Evolutionary conservation across 768 basidiomycete species (phyloP).

Genomic region (Russula sp.): DNA sequence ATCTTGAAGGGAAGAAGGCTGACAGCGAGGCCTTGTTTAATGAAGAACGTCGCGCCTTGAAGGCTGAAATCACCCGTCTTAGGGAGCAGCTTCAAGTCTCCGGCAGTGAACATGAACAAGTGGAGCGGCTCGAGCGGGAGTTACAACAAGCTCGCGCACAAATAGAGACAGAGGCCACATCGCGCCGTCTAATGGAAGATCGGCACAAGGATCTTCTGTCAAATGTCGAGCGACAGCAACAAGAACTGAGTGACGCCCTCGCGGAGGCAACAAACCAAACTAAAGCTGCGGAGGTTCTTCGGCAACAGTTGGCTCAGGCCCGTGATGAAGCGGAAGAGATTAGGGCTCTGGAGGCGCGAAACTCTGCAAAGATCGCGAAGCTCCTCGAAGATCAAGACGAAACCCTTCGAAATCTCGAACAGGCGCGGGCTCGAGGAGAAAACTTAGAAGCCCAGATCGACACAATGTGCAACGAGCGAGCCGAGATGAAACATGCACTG

Average conservation of each 20-base stretch:
- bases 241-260: constrained; percentile 51
- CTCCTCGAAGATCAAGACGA: constrained; percentile 74
- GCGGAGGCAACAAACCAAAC: constrained; percentile 66
- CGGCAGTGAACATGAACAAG: constrained; percentile 46
- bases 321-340: constrained; percentile 61
- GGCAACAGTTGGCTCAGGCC: constrained; percentile 58
- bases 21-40: constrained; percentile 53
- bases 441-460: constrained; percentile 72
- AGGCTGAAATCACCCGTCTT: constrained; percentile 52
- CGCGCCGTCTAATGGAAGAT: constrained; percentile 57
- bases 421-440: constrained; percentile 66
- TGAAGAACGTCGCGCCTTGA: constrained; percentile 50
- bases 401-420: constrained; percentile 65
- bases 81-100: constrained; percentile 39
- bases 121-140: constrained; percentile 57
- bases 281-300: constrained; percentile 48
- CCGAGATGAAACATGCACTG: constrained; percentile 61
- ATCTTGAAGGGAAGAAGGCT: constrained; percentile 48
- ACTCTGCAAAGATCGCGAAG: constrained; percentile 54
- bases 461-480: constrained; percentile 63
- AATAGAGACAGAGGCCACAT: constrained; percentile 55
- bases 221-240: constrained; percentile 51
- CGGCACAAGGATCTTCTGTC: constrained; percentile 51
- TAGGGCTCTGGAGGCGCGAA: constrained; percentile 58
- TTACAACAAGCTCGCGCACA: constrained; percentile 56